Evolutionary conservation across 2,329 filamentous ascomycete species (phyloP), one percentile per base, ranked within the genome.

Genomic region (Talaromyces funiculosus): DNA sequence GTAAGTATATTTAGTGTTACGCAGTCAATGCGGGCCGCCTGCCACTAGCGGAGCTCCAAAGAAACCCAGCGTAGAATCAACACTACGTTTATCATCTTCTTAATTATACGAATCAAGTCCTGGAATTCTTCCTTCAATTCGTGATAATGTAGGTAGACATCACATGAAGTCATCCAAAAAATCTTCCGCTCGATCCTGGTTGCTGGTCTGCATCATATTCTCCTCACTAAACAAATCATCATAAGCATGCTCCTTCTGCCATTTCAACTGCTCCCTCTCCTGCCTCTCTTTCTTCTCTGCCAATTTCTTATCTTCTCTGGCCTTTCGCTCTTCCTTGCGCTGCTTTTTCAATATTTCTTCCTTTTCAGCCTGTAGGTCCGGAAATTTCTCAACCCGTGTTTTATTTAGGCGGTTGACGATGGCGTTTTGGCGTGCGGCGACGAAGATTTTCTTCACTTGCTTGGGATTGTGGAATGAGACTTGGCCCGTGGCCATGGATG

Each of bases 321-420:
- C 43, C 57, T 75, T 75, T 38, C 77, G 67, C 53, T 96, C 91
- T 62, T 80, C 82, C 72, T 86, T 87, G 64, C 91, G 82, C 67
- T 93, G 78, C 75, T 89, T 86, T 67, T 85, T 86, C 62, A 88
- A 76, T 43, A 85, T 84, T 54, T 90, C 89, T 59, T 96, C 92
- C 72, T 88, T 90, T 78, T 97, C 92, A 71, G 88, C 85, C 61
- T 83, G 81, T 12, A 99, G 78, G 71, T 97, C 90, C 0, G 93
- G 92, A 72, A 87, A 90, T 74, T 87, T 90, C 78, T 97, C 93
- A 35, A 90, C 85, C 67, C 89, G 91, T 37, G 94, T 99, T 82
- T 97, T 99, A 80, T 97, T 97, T 65, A 99, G 84, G n/a, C 94
- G 86, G 78, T 99, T 99, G 78, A 99, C 86, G 69, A 97, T 91